These are phyloP conservation scores for Lasiosphaeria miniovina DNA, from an alignment of 495 filamentous ascomycete genomes.

Conservation along the genomic window DNA sequence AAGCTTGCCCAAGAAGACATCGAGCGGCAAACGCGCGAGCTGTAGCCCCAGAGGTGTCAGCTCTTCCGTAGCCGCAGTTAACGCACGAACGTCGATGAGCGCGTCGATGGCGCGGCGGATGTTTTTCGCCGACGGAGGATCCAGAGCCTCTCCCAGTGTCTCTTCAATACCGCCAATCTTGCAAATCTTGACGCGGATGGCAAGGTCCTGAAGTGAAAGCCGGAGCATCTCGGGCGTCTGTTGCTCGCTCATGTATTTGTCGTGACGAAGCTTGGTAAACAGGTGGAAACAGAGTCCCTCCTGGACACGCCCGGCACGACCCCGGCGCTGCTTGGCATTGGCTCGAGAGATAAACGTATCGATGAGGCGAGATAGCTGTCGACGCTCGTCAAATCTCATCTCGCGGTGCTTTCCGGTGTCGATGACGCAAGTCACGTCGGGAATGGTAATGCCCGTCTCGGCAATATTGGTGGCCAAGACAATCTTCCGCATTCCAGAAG, in stretches of 20 bases:
- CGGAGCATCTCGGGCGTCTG: slow-evolving; percentile 95
- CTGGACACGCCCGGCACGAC: slow-evolving; percentile 93
- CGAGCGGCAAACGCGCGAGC: slow-evolving; percentile 81
- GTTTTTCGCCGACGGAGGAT: slow-evolving; percentile 86
- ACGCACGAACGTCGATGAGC: slow-evolving; percentile 86
- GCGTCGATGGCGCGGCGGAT: slow-evolving; percentile 89
- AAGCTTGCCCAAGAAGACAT: slow-evolving; percentile 92
- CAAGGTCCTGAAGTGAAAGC: slow-evolving; percentile 87
- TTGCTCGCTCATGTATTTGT: slow-evolving; percentile 74
- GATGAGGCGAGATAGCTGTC: slow-evolving; percentile 83
- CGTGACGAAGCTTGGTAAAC: slow-evolving; percentile 84
- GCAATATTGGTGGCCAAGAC: slow-evolving; percentile 96
- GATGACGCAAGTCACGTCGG: slow-evolving; percentile 92
- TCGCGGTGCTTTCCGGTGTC: slow-evolving; percentile 95
- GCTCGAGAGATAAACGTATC: slow-evolving; percentile 92
- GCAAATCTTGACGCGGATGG: slow-evolving; percentile 95
- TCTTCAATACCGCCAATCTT: slow-evolving; percentile 88
- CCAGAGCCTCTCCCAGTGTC: slow-evolving; percentile 82
- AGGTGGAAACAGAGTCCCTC: slow-evolving; percentile 93
- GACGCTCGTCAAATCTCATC: slow-evolving; percentile 90
- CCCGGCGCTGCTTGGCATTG: slow-evolving; percentile 90
- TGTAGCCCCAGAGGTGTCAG: slow-evolving; percentile 84
- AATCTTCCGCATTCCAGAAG: slow-evolving; percentile 78
- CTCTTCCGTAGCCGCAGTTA: slow-evolving; percentile 69
- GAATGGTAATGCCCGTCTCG: slow-evolving; percentile 96